These are phyloP conservation scores for Colletotrichum viniferum DNA, from an alignment of 2,329 filamentous ascomycete genomes.

Conservation along the genomic window DNA sequence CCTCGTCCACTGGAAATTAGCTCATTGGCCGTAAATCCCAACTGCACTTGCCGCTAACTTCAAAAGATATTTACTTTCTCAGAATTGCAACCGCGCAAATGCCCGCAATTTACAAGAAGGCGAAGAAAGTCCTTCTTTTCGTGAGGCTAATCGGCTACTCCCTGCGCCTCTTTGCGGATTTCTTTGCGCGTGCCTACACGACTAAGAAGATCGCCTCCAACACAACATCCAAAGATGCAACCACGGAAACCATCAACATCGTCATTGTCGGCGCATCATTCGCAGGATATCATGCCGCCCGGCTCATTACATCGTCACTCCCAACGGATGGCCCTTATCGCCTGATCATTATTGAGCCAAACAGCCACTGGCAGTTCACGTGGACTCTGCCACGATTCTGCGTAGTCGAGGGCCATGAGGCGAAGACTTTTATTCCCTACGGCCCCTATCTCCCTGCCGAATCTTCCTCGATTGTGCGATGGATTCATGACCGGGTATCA, in stretches of 20 bases:
- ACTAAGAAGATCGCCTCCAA: constrained; percentile 14
- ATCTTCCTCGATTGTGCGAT: constrained; percentile 37
- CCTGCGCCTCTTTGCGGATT: constrained; percentile 15
- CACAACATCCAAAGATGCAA: constrained; percentile 10
- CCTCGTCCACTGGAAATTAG: neutral
- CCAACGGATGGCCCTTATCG: constrained; percentile 50
- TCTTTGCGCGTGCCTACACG: constrained; percentile 15
- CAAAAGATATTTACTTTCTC: neutral
- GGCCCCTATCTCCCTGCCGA: constrained; percentile 40
- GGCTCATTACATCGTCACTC: constrained; percentile 51
- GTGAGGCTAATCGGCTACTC: constrained; percentile 31
- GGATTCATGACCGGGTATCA: constrained; percentile 47
- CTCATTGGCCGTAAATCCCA: neutral
- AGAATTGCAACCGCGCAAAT: neutral
- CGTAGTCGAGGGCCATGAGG: constrained; percentile 59
- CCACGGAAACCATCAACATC: constrained; percentile 44
- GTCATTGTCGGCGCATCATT: constrained; percentile 64
- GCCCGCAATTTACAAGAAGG: constrained; percentile 21
- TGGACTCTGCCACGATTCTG: constrained; percentile 65
- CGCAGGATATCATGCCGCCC: constrained; percentile 55
- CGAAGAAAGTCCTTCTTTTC: constrained; percentile 34
- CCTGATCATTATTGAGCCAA: constrained; percentile 62
- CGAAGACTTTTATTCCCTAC: constrained; percentile 67
- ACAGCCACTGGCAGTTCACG: constrained; percentile 65
- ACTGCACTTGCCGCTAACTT: neutral